These are phyloP conservation scores for Tillandsia fasciculata DNA, from an alignment of 176 grass and related monocot species.

Conservation along the genomic window DNA sequence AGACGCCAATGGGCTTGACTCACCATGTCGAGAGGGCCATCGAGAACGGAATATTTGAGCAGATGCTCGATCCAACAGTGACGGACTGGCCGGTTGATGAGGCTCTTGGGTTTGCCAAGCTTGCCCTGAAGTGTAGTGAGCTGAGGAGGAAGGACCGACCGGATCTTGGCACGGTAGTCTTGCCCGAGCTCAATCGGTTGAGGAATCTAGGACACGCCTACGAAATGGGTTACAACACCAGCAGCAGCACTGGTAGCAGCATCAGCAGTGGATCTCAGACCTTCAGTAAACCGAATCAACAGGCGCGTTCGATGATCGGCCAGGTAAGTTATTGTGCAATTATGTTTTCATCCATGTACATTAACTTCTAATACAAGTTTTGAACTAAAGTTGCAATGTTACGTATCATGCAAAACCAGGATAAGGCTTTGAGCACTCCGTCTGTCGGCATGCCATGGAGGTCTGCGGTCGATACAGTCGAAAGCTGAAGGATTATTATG, in stretches of 20 bases:
- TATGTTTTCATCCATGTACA: neutral
- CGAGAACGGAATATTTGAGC: slow-evolving; percentile 47
- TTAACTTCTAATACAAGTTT: neutral
- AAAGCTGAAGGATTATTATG: slow-evolving; percentile 21
- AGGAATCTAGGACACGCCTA: slow-evolving; percentile 75
- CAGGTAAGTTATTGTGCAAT: neutral
- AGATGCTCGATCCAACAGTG: slow-evolving; percentile 64
- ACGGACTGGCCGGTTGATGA: slow-evolving; percentile 86
- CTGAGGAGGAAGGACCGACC: slow-evolving; percentile 65
- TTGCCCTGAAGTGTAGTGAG: slow-evolving; percentile 77
- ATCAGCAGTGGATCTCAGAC: slow-evolving; percentile 2
- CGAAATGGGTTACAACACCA: slow-evolving; percentile 7
- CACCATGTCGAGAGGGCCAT: slow-evolving; percentile 82
- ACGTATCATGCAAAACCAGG: neutral
- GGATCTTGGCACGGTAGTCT: slow-evolving; percentile 65
- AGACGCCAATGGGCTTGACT: slow-evolving; percentile 72
- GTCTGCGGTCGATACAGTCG: slow-evolving; percentile 12
- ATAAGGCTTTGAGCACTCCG: slow-evolving; percentile 15
- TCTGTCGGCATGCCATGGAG: slow-evolving; percentile 16
- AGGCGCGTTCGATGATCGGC: neutral
- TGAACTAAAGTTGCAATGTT: neutral
- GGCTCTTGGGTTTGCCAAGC: slow-evolving; percentile 46
- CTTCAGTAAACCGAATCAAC: neutral
- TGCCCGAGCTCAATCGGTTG: slow-evolving; percentile 83
- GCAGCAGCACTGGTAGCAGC: neutral